Conservation (phyloP, 176 grass and related monocot genomes). For the Lolium multiflorum region DNA sequence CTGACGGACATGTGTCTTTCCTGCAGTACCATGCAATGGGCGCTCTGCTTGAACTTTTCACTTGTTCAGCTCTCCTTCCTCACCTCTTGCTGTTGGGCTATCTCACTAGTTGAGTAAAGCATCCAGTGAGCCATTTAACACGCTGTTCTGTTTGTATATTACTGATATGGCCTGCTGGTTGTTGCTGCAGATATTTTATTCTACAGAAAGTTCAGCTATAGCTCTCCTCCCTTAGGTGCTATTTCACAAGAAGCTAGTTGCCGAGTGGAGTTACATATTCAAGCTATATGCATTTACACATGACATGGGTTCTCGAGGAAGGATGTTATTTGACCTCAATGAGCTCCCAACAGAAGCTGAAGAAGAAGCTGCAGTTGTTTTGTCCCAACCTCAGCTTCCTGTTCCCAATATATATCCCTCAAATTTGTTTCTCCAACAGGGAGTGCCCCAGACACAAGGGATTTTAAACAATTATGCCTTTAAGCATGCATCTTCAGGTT, state of each 20-base stretch:
- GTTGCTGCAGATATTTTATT: constrained; percentile 53
- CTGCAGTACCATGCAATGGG: too few relatives aligned
- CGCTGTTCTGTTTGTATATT: constrained; percentile 32
- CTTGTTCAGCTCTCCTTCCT: too few relatives aligned
- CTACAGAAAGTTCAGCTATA: constrained; percentile 35
- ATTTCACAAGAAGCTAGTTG: constrained; percentile 34
- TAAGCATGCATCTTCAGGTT: constrained; percentile 71
- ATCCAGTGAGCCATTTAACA: constrained; percentile 46
- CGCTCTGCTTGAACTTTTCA: too few relatives aligned
- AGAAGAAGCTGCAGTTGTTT: constrained; percentile 50
- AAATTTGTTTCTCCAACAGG: constrained; percentile 57
- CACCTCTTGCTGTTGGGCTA: not conserved
- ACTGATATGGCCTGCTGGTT: constrained; percentile 38
- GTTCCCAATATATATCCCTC: constrained; percentile 45
- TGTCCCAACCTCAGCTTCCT: constrained; percentile 80
- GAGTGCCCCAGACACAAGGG: constrained; percentile 56
- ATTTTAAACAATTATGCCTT: constrained; percentile 93
- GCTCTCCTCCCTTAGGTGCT: constrained; percentile 28
- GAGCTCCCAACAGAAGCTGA: constrained; percentile 85
- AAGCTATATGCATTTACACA: constrained; percentile 97
- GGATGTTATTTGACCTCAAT: constrained; percentile 96
- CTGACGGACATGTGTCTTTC: too few relatives aligned
- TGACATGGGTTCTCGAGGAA: constrained; percentile 96
- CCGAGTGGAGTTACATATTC: constrained; percentile 40
- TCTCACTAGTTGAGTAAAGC: constrained; percentile 42